Conservation (phyloP, 2,329 filamentous ascomycete species). For the Aspergillus proliferans region DNA sequence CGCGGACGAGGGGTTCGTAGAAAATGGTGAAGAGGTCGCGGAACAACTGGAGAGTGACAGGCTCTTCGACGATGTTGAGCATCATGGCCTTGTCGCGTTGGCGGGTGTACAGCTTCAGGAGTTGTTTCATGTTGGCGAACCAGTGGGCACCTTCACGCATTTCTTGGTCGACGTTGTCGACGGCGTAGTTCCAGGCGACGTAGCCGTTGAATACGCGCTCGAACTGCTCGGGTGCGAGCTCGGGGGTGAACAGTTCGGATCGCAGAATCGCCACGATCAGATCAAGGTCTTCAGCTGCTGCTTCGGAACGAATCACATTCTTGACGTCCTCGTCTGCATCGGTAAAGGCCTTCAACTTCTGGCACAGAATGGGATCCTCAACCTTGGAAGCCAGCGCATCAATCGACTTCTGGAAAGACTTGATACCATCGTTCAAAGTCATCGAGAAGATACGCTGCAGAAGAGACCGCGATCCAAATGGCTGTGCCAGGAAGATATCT, state of each 20-base stretch:
- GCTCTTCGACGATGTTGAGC: constrained; percentile 89
- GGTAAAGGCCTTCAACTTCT: constrained; percentile 75
- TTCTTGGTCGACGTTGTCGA: constrained; percentile 81
- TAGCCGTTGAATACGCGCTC: constrained; percentile 88
- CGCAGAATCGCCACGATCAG: constrained; percentile 78
- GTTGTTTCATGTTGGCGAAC: constrained; percentile 90
- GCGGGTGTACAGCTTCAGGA: constrained; percentile 83
- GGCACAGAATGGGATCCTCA: constrained; percentile 68
- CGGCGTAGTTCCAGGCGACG: constrained; percentile 89
- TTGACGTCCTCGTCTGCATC: constrained; percentile 71
- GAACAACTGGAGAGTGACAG: constrained; percentile 93
- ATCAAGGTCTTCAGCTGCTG: constrained; percentile 68
- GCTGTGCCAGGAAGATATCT: constrained; percentile 91
- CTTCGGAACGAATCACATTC: constrained; percentile 65
- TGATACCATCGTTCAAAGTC: constrained; percentile 85
- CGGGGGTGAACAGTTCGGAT: constrained; percentile 67
- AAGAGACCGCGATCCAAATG: constrained; percentile 81
- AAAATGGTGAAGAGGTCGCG: constrained; percentile 97
- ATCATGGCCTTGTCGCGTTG: constrained; percentile 97
- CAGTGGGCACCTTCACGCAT: constrained; percentile 83
- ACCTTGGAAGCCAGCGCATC: constrained; percentile 71
- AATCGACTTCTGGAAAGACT: constrained; percentile 77
- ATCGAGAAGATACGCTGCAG: constrained; percentile 92
- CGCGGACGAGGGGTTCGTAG: constrained; percentile 91
- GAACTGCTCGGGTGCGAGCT: constrained; percentile 68